Evolutionary conservation across 805 yeast genomes (phyloP).

Genomic region (Kluyveromyces nonfermentans): DNA sequence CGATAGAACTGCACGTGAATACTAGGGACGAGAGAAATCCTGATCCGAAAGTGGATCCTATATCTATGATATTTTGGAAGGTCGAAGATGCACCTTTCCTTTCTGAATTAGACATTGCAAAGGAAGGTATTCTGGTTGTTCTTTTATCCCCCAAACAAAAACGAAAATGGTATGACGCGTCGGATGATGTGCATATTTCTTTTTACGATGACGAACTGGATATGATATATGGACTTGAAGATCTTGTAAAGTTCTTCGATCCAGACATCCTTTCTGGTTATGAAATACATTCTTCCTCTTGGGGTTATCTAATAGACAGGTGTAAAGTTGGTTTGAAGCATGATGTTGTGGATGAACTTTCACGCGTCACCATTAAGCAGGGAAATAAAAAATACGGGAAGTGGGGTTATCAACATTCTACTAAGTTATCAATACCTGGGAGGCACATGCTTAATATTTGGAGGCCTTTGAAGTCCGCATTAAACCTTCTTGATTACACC

Average conservation of each 20-base stretch:
- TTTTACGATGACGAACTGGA: conserved; percentile 45
- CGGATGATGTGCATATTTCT: conserved; percentile 27
- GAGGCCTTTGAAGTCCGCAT: conserved; percentile 59
- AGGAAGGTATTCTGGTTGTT: conserved; percentile 32
- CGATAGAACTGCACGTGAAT: conserved; percentile 59
- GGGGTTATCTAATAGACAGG: conserved; percentile 85
- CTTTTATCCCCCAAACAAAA: conserved; percentile 7
- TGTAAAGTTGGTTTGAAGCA: conserved; percentile 35
- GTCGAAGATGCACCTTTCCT: conserved; percentile 37
- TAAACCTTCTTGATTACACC: conserved; percentile 57
- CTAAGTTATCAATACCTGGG: conserved; percentile 62
- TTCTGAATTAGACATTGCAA: conserved; percentile 26
- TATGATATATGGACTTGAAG: conserved; percentile 46
- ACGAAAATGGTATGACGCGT: conserved; percentile 6
- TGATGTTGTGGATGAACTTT: conserved; percentile 48
- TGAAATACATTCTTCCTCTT: conserved; percentile 69
- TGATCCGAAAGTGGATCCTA: conserved; percentile 54
- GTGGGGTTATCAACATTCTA: conserved; percentile 78
- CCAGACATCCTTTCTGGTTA: conserved; percentile 86
- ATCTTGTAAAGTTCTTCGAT: conserved; percentile 52
- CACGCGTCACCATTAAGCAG: conserved; percentile 45
- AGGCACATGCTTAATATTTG: conserved; percentile 80
- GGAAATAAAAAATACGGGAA: conserved; percentile 50
- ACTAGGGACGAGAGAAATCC: conserved; percentile 45
- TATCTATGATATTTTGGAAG: conserved; percentile 55